Conservation (phyloP, 345 rosid species). For the Eucalyptus marginata region DNA sequence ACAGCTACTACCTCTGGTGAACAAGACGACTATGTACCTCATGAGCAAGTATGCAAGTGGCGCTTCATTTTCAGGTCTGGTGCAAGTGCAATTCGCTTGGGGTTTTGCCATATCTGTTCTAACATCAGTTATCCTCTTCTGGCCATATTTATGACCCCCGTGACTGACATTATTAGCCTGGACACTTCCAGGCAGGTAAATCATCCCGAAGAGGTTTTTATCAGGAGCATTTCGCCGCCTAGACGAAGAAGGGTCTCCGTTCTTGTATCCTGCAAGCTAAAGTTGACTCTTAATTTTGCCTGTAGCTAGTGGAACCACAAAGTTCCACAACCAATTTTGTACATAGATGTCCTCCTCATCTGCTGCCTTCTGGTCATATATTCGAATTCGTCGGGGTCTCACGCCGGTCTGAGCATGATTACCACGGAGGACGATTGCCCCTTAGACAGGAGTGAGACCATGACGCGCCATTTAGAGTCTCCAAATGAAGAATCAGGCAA, state of each 20-base stretch:
- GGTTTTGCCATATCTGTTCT: neutral
- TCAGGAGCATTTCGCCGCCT: neutral
- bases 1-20: slow-evolving; percentile 57
- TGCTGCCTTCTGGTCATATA: neutral
- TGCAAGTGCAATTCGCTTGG: neutral
- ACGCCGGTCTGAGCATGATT: neutral
- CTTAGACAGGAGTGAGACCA: neutral
- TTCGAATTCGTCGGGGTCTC: neutral
- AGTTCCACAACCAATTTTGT: neutral
- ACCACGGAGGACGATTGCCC: neutral
- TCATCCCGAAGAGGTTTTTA: neutral
- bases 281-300: neutral
- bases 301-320: neutral
- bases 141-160: neutral
- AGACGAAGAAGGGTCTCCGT: neutral
- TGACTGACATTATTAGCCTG: slow-evolving; percentile 20
- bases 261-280: neutral
- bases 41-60: slow-evolving; percentile 13
- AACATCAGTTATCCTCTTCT: slow-evolving; percentile 6
- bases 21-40: slow-evolving; percentile 61
- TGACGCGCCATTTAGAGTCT: neutral
- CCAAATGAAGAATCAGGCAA: neutral
- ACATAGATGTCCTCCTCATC: neutral
- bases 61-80: slow-evolving; percentile 22
- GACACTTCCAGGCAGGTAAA: slow-evolving; percentile 19